Evolutionary conservation across 495 filamentous ascomycete species (phyloP), one percentile per base, ranked within the genome.

Genomic region (Rostrohypoxylon terebratum): DNA sequence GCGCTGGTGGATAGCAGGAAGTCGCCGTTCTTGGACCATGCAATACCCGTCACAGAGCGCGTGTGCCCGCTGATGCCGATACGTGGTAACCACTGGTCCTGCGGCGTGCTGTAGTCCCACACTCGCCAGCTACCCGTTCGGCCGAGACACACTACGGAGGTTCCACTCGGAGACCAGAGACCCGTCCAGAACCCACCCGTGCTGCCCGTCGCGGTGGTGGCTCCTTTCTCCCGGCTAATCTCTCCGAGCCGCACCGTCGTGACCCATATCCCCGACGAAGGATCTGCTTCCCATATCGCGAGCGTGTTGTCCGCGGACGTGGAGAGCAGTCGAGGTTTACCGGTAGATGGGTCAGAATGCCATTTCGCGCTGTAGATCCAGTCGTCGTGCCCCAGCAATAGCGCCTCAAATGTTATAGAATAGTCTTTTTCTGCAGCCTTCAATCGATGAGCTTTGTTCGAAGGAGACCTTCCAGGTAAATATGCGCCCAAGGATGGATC

Each of bases 181-280:
- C 94, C 94, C 36, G 91, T 94, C 94, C 95, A 99, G 75, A 98
- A 97, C 0, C 96, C 96, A 71, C 96, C 96, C 4, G 93, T 92
- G 79, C 94, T 97, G 28, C 96, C 96, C 4, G 96, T 98, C 0
- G 96, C 96, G 2, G 95, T 96, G 8, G 94, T 97, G 2, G 94
- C 94, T 11, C 96, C 96, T 76, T 98, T 98, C 70, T 96, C 92
- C 13, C 91, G 84, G 77, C 92, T 97, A 66, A 98, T 93, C 81
- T 98, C 96, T 28, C 96, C 96, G 58, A 99, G 88, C 68, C 96
- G 84, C 33, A 92, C 90, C 11, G 84, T 85, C 13, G 92, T 93
- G 53, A 97, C 82, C 96, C 96, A 99, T 51, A 98, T 91, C 2
- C 94, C 94, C 3, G 94, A 96, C 16, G 86, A 80, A 1, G 85